Conservation (phyloP, 306 rosid genomes). For the Hippophae tibetana region DNA sequence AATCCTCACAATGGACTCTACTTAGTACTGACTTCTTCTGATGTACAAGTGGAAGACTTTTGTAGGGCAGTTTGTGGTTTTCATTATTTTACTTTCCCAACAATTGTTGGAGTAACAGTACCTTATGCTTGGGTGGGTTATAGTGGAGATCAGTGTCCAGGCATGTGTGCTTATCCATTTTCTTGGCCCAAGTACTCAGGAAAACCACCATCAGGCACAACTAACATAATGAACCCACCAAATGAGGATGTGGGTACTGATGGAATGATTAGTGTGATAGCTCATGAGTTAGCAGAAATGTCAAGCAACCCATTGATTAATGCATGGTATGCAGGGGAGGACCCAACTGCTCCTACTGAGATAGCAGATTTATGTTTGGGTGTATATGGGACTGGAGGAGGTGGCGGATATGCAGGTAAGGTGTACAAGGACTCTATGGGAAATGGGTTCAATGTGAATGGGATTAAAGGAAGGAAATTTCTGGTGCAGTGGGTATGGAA, state of each 20-base stretch:
- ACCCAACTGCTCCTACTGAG: constrained; percentile 48
- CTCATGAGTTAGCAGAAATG: constrained; percentile 47
- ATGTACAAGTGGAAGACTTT: constrained; percentile 44
- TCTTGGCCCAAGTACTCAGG: constrained; percentile 33
- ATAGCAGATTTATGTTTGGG: constrained; percentile 50
- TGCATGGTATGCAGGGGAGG: constrained; percentile 54
- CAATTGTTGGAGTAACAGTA: constrained; percentile 34
- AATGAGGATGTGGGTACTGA: constrained; percentile 42
- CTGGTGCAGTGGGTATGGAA: constrained; percentile 48
- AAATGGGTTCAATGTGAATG: constrained; percentile 36
- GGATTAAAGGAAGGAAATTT: constrained; percentile 38
- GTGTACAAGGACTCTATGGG: constrained; percentile 35
- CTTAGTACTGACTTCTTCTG: constrained; percentile 31
- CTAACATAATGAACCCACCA: constrained; percentile 29
- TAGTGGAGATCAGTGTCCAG: constrained; percentile 46
- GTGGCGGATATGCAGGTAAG: constrained; percentile 44
- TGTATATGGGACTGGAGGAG: constrained; percentile 46
- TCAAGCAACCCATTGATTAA: constrained; percentile 45
- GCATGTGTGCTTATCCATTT: constrained; percentile 51
- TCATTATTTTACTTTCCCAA: constrained; percentile 52
- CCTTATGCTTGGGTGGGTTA: constrained; percentile 50
- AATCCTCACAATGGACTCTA: constrained; percentile 39
- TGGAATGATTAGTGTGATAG: constrained; percentile 50
- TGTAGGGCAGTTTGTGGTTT: constrained; percentile 53
- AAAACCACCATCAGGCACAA: constrained; percentile 19